A percentile compares a stretch with the other conserved stretches of the same genome.
Conservation (phyloP, 2,329 filamentous ascomycete genomes). For the Xylariaceae sp. region DNA sequence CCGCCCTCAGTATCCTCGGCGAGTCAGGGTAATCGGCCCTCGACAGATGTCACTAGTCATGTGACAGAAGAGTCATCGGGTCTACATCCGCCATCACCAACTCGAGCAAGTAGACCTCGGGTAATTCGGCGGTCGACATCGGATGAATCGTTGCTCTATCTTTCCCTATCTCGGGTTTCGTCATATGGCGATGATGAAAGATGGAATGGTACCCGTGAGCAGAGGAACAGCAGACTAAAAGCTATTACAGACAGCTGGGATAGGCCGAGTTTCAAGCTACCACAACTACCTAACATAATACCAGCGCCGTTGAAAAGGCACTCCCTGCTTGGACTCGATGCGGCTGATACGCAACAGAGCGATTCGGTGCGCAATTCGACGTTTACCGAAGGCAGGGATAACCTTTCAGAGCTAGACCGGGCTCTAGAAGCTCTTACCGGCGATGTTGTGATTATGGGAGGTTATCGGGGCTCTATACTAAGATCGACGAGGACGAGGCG, state of each 20-base stretch:
- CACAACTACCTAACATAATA: slow-evolving; percentile 52
- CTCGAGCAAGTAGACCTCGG: slow-evolving; percentile 27
- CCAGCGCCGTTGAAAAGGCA: slow-evolving; percentile 30
- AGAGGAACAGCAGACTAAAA: slow-evolving; percentile 84
- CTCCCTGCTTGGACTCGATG: slow-evolving; percentile 22
- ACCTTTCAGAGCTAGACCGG: slow-evolving; percentile 41
- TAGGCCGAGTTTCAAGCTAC: slow-evolving; percentile 67
- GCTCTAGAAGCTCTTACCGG: slow-evolving; percentile 66
- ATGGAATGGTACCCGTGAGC: slow-evolving; percentile 73
- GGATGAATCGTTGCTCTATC: slow-evolving; percentile 72
- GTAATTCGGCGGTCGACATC: slow-evolving; percentile 59
- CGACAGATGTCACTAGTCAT: slow-evolving; percentile 5
- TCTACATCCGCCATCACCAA: slow-evolving; percentile 22
- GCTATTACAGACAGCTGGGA: slow-evolving; percentile 87
- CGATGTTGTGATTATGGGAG: slow-evolving; percentile 82
- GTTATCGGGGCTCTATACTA: slow-evolving; percentile 85
- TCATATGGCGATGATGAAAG: slow-evolving; percentile 78
- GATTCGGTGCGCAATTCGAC: slow-evolving; percentile 17
- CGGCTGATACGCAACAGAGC: slow-evolving; percentile 19
- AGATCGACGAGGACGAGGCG: slow-evolving; percentile 75
- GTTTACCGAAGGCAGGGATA: slow-evolving; percentile 26
- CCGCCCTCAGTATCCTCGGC: slow-evolving; percentile 3
- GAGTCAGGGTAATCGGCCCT: slow-evolving; percentile 11
- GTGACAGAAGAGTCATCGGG: slow-evolving; percentile 12
- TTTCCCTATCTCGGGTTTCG: slow-evolving; percentile 69